Evolutionary conservation across 257 asterid genomes (phyloP).

Genomic region (Cordia subcordata): DNA sequence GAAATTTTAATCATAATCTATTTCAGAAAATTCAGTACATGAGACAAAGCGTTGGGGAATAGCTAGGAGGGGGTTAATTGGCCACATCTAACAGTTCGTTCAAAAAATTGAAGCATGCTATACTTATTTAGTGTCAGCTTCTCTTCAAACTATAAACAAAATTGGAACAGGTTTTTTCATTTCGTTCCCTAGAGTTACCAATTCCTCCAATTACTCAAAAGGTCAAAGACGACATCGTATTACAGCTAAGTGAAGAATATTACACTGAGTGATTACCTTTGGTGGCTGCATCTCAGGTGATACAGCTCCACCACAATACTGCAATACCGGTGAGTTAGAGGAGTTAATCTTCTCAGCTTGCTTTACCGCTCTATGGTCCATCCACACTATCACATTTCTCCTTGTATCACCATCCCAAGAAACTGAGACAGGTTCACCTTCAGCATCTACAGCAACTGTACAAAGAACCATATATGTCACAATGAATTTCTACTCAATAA

Average conservation of each 20-base stretch:
- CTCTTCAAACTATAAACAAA: too few species aligned
- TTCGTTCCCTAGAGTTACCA: too few species aligned
- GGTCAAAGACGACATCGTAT: background rate
- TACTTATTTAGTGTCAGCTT: too few species aligned
- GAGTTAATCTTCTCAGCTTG: conserved; percentile 89
- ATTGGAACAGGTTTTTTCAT: too few species aligned
- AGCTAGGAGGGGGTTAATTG: too few species aligned
- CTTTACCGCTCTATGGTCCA: conserved; percentile 97
- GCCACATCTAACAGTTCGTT: too few species aligned
- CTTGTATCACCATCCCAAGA: conserved; percentile 87
- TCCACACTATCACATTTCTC: conserved; percentile 94
- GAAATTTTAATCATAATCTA: too few species aligned
- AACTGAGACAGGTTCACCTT: conserved; percentile 94
- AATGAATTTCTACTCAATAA: background rate
- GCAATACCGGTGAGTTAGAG: conserved; percentile 79
- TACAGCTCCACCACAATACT: conserved; percentile 95
- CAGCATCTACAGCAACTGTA: conserved; percentile 92
- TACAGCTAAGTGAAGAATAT: background rate
- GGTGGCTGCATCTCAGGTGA: conserved; percentile 98
- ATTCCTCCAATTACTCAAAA: background rate
- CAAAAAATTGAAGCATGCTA: too few species aligned
- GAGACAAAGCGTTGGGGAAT: too few species aligned
- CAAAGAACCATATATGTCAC: conserved; percentile 26
- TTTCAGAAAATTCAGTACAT: too few species aligned
- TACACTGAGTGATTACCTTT: conserved; percentile 49